These are phyloP conservation scores for Pleurotus cornucopiae DNA, from an alignment of 768 basidiomycete species.

Conservation along the genomic window DNA sequence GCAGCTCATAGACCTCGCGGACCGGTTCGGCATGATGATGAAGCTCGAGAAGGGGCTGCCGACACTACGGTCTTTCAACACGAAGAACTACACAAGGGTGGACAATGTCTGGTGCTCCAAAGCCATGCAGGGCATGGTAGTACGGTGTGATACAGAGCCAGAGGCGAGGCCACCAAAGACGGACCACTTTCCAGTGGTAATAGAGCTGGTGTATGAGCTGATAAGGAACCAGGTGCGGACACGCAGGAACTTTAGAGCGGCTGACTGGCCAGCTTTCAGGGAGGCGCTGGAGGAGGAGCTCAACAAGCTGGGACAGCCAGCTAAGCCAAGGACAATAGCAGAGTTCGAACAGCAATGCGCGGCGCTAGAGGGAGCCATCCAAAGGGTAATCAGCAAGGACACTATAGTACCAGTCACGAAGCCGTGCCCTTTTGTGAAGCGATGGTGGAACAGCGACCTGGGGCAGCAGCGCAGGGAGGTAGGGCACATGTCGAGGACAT, in stretches of 20 bases:
- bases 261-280: constrained; percentile 19
- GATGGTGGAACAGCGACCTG: constrained; percentile 18
- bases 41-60: constrained; percentile 22
- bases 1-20: constrained; percentile 11
- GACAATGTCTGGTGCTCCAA: constrained; percentile 30
- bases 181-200: constrained; percentile 30
- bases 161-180: constrained; percentile 12
- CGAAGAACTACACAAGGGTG: constrained; percentile 24
- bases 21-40: constrained; percentile 20
- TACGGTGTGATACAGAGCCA: constrained; percentile 18
- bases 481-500: background rate
- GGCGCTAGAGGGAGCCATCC: constrained; percentile 4
- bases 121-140: constrained; percentile 11
- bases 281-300: constrained; percentile 7
- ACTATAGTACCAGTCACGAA: background rate
- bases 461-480: background rate
- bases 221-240: background rate
- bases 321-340: background rate
- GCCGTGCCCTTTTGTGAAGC: constrained; percentile 12
- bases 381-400: constrained; percentile 6
- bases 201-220: constrained; percentile 14
- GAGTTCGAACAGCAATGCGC: constrained; percentile 4
- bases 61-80: constrained; percentile 14
- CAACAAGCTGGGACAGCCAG: background rate
- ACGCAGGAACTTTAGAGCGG: constrained; percentile 15